These are phyloP conservation scores for Corrigiola litoralis DNA, from an alignment of 179 eudicot species.

Conservation along the genomic window DNA sequence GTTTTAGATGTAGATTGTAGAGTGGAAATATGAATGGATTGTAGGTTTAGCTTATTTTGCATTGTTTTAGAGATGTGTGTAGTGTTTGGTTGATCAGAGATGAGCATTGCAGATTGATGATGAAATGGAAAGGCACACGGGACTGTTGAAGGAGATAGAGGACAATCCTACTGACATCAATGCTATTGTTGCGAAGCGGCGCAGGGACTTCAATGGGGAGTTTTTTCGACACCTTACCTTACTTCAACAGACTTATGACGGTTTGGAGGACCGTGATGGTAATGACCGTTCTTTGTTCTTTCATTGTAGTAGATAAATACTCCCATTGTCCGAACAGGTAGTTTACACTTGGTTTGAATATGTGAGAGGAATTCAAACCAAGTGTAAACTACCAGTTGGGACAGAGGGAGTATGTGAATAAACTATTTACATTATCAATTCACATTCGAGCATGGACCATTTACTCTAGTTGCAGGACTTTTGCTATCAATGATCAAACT, in stretches of 20 bases:
- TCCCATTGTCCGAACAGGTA: too few species aligned
- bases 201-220: slow-evolving; percentile 71
- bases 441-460: too few species aligned
- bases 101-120: slow-evolving; percentile 79
- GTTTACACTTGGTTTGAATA: too few species aligned
- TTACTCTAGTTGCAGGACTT: too few species aligned
- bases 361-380: too few species aligned
- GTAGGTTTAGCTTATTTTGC: background rate
- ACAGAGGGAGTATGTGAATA: too few species aligned
- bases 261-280: slow-evolving; percentile 95
- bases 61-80: background rate
- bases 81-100: slow-evolving; percentile 16
- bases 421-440: too few species aligned
- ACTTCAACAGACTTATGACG: slow-evolving; percentile 59
- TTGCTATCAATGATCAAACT: too few species aligned
- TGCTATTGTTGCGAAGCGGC: slow-evolving; percentile 75
- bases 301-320: background rate
- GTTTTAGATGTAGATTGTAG: background rate
- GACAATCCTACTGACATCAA: slow-evolving; percentile 79
- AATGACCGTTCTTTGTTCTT: slow-evolving; percentile 15
- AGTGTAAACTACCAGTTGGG: too few species aligned
- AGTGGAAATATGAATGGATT: background rate
- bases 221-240: slow-evolving; percentile 74
- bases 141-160: slow-evolving; percentile 70
- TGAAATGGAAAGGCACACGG: slow-evolving; percentile 78